Evolutionary conservation across 345 rosid genomes (phyloP), one percentile per base, ranked within the genome.

Genomic region (Linum tenue): DNA sequence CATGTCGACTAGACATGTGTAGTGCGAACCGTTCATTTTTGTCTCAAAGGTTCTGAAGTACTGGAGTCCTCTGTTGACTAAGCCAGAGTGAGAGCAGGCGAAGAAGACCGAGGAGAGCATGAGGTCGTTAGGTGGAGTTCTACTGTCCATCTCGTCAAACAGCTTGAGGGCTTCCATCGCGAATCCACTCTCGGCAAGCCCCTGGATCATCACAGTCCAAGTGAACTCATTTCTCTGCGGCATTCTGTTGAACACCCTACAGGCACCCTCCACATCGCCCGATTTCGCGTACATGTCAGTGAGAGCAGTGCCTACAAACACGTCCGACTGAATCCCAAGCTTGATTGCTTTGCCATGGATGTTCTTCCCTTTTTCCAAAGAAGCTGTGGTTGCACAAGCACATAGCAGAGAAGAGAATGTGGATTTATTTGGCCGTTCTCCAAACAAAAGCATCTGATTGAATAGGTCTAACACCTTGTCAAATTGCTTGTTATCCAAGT

Each of bases 251-350:
- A 86, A 86, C 50, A 80, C 72, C 64, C 39, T 60, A 68, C 64
- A 76, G 56, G 85, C 72, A 63, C 76, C 73, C 60, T 71, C 72
- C 39, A 86, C 69, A 69, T 84, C 85, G 59, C 86, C 91, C 37
- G 78, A 80, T 74, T 83, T 86, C 51, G 88, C 86, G 64, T 86
- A 86, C 86, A 77, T 82, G 64, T 82, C 82, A 42, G 75, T 68
- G 38, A 86, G 80, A 38, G 88, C 84, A 59, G 91, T 82, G 58
- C 81, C 84, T 17, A 84, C 69, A 44, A 70, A 80, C 40, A 79
- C 62, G 58, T 82, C 81, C 15, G 63, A 31, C 48, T 73, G 69
- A 15, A 76, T 60, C 6, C 80, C 84, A 31, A 76, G 73, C 70
- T 82, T 86, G 60, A 80, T 59, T 38, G 71, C 56, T 67, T 86